A percentile compares a stretch with the other conserved stretches of the same genome.
Conservation (phyloP, 129 eudicot species). For the Silybum marianum region DNA sequence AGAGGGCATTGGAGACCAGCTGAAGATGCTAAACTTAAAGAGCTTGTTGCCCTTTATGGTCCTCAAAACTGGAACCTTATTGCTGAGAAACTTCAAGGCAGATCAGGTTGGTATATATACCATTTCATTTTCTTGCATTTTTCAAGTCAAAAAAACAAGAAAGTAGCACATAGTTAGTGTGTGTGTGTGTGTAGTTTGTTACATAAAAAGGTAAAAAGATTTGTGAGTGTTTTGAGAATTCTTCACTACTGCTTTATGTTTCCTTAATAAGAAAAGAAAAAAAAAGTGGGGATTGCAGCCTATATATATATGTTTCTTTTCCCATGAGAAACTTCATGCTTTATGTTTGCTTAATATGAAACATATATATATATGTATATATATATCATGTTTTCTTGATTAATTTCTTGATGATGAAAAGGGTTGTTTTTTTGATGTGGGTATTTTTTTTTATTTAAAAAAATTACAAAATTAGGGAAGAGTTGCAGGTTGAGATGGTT, state of each 20-base stretch:
- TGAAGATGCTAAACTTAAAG: slow-evolving; percentile 61
- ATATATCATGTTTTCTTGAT: neutral
- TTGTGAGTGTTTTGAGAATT: slow-evolving; percentile 29
- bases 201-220: slow-evolving; percentile 20
- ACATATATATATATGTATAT: neutral
- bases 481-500: slow-evolving; percentile 94
- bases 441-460: slow-evolving; percentile 36
- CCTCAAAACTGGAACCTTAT: slow-evolving; percentile 67
- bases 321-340: too few relatives aligned
- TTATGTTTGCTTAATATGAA: too few relatives aligned
- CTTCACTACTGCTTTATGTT: slow-evolving; percentile 17
- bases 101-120: slow-evolving; percentile 62
- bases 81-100: slow-evolving; percentile 59
- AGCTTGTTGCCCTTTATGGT: slow-evolving; percentile 55
- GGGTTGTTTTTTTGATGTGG: slow-evolving; percentile 16
- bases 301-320: neutral
- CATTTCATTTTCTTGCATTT: neutral
- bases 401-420: slow-evolving; percentile 15
- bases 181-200: slow-evolving; percentile 9
- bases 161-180: neutral
- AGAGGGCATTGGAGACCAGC: slow-evolving; percentile 78
- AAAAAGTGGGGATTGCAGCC: slow-evolving; percentile 18
- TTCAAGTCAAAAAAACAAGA: neutral
- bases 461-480: slow-evolving; percentile 66
- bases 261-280: slow-evolving; percentile 7